Base-by-base conservation (phyloP, 495 filamentous ascomycete species). In the Talaromyces wortmannii region DNA sequence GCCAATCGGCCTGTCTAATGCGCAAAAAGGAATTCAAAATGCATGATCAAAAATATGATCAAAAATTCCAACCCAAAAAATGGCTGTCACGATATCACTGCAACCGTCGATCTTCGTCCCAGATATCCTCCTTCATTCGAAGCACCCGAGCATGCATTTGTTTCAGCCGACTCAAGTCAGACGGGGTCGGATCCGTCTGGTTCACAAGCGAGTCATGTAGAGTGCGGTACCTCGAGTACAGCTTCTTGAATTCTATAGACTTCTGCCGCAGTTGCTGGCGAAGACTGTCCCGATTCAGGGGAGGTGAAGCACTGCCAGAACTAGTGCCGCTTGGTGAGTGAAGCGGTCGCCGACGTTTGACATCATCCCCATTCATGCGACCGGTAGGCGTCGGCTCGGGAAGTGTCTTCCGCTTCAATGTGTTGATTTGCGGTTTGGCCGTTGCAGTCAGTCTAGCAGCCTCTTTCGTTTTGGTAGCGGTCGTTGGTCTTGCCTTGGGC, bases 121-220 rank as follows among this genome's bases (percentile, higher is more conserved):
- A 82, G 46, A 91, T 90, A 46, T 89, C 79, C 50, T 70, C 70
- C 71, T 91, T 91, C 79, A 88, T 82, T 12, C 55, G 59, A 45
- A 77, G 69, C 33, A 91, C 72, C 13, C 77, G 73, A 11, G 72
- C 63, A 60, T 84, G 85, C 82, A 88, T 84, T 43, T 77, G 77
- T 45, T 81, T 66, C 56, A 90, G 59, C 45, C 78, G 65, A 4
- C 78, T 72, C 53, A 89, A 59, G 57, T 85, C 83, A 18, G 77
- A 71, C 55, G 75, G 71, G 1, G 80, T 70, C 4, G 85, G 80
- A 40, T 81, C 68, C 8, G 76, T 63, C 16, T 77, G 64, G 1
- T 59, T 67, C n/a, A 72, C 67, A 32, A 90, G 68, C 61, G 84
- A 76, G 50, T 74, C 64, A 62, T 90, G 83, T 54, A 89, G 67